A percentile compares a stretch with the other conserved stretches of the same genome.
These are phyloP conservation scores for Suillus occidentalis DNA, from an alignment of 768 basidiomycete species.

Conservation along the genomic window DNA sequence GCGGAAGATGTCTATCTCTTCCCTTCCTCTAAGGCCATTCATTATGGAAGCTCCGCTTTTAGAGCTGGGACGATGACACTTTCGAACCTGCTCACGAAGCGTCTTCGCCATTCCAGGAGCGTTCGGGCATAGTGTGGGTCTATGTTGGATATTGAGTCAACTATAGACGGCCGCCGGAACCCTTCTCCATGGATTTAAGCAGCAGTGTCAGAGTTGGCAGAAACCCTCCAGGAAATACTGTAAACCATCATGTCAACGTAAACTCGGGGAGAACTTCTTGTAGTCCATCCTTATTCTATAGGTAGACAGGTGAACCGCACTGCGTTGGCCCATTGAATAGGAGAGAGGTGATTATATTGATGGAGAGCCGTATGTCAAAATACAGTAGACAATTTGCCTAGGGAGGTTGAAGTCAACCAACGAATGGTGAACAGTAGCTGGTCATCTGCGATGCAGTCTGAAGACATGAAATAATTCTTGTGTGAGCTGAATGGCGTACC, in stretches of 20 bases:
- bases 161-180: slow-evolving; percentile 54
- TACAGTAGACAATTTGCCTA: no score
- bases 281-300: slow-evolving; percentile 8
- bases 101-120: slow-evolving; percentile 69
- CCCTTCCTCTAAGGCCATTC: slow-evolving; percentile 38
- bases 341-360: no score
- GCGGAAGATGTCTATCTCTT: slow-evolving; percentile 73
- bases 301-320: slow-evolving; percentile 25
- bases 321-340: slow-evolving; percentile 25
- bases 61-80: slow-evolving; percentile 58
- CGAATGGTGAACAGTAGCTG: slow-evolving; percentile 16
- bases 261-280: not conserved
- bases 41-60: slow-evolving; percentile 58
- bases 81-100: slow-evolving; percentile 62
- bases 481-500: not conserved
- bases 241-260: not conserved
- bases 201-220: slow-evolving; percentile 65
- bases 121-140: slow-evolving; percentile 81
- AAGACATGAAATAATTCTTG: not conserved
- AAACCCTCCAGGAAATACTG: slow-evolving; percentile 72
- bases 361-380: no score
- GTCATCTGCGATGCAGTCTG: slow-evolving; percentile 6
- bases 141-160: slow-evolving; percentile 70
- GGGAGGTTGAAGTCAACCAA: slow-evolving; percentile 26
- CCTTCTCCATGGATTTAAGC: slow-evolving; percentile 47